Base-by-base conservation (phyloP, 2,329 filamentous ascomycete genomes). In the Hypoxylon sp. region DNA sequence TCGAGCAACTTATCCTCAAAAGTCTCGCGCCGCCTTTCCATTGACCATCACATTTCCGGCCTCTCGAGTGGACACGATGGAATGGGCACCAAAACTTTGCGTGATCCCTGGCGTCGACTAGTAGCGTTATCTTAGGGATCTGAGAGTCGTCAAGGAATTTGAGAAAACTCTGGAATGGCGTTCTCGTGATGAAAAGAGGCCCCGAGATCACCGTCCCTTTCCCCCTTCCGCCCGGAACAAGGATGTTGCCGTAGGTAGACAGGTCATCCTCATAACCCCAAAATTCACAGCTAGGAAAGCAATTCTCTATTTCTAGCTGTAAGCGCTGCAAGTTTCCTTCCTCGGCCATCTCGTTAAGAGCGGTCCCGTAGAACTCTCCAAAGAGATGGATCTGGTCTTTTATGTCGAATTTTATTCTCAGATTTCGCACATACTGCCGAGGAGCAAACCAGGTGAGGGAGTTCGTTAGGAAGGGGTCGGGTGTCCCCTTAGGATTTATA, bases 121-220 rank as follows among this genome's bases (percentile, higher is more conserved):
- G 67, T 1, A 75, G 38, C 0, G 59, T 52, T 2, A 73, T 51
- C 50, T 73, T 65, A 14, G 59, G 63, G 7, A 73, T 52, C 6
- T 34, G 51, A 1, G 66, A 63, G 3, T 68, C 63, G 13, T 51
- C 36, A 3, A 77, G 70, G 28, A 77, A 74, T n/a, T 51, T 68
- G 1, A 76, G 67, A 46, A 78, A 76, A 48, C 60, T 65, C 51
- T 78, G 76, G n/a, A 78, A 78, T 5, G 71, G 71, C 11, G 63
- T 34, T 10, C 55, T 63, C 7, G 70, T 72, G 17, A 77, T 67
- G 32, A 75, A 74, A 1, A 66, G 60, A 2, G 76, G 75, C 5
- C 70, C 74, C 3, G 11, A n/a, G 23, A 73, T 60, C 25, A 71
- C 56, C 13, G 25, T 51, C 1, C 57, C 48, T 7, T 63, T 67